Percentiles rank a stretch among this genome's conserved stretches.
Evolutionary conservation across 352 stramenopile species (phyloP).

Genomic region (Phytophthora pisi): DNA sequence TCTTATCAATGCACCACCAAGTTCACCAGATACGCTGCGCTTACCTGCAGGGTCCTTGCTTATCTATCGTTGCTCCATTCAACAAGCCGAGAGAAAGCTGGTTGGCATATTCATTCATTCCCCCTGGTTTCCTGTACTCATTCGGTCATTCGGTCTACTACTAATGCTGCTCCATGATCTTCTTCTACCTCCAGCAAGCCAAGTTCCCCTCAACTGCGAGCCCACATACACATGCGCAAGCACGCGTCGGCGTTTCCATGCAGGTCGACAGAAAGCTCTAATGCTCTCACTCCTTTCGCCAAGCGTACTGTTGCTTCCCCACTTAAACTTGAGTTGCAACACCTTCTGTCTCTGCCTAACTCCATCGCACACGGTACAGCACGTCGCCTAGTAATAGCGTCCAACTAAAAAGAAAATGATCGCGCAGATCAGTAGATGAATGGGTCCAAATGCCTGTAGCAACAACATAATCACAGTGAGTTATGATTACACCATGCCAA

Average conservation of each 20-base stretch:
- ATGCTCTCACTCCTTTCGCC: slow-evolving; percentile 18
- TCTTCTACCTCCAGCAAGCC: slow-evolving; percentile 29
- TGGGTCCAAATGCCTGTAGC: slow-evolving; percentile 69
- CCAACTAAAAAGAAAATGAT: slow-evolving; percentile 92
- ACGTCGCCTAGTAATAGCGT: slow-evolving; percentile 71
- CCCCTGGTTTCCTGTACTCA: slow-evolving; percentile 8
- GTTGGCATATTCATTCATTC: slow-evolving; percentile 35
- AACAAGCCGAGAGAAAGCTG: neutral
- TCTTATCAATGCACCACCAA: slow-evolving; percentile 26
- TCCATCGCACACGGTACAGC: slow-evolving; percentile 17
- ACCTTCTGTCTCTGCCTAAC: slow-evolving; percentile 24
- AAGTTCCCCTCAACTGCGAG: slow-evolving; percentile 13
- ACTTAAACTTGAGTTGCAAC: slow-evolving; percentile 22
- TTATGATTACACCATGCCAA: neutral
- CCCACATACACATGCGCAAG: slow-evolving; percentile 23
- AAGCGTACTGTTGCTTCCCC: slow-evolving; percentile 24
- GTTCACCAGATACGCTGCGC: neutral
- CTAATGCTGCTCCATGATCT: slow-evolving; percentile 14
- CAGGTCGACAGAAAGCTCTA: slow-evolving; percentile 36
- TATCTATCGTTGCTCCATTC: neutral
- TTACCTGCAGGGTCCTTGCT: neutral
- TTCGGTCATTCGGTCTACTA: slow-evolving; percentile 24
- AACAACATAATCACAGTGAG: slow-evolving; percentile 3
- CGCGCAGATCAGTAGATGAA: slow-evolving; percentile 84
- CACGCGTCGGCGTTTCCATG: slow-evolving; percentile 14